Evolutionary conservation across 2,329 filamentous ascomycete species (phyloP).

Genomic region (Scedosporium minutisporum): DNA sequence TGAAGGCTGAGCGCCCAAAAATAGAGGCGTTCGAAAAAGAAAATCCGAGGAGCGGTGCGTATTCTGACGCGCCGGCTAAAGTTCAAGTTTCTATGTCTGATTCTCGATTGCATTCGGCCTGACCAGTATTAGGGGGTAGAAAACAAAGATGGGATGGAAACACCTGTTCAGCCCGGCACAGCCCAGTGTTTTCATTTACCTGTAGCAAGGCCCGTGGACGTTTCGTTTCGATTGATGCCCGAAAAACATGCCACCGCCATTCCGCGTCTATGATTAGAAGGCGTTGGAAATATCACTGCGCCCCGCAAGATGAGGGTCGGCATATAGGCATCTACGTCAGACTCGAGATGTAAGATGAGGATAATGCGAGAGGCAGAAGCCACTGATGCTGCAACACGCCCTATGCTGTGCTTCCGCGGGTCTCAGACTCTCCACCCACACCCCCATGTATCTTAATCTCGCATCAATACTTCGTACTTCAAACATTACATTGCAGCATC

Average conservation of each 20-base stretch:
- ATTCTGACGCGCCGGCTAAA: neutral
- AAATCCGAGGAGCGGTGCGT: neutral
- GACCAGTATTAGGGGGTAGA: neutral
- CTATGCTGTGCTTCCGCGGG: neutral
- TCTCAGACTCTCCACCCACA: neutral
- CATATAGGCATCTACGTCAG: neutral
- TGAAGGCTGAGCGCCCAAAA: neutral
- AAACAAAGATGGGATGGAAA: neutral
- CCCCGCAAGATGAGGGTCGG: neutral
- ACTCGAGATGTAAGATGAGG: neutral
- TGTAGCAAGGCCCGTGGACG: neutral
- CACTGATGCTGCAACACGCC: neutral
- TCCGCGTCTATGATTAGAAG: neutral
- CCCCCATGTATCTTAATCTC: no score
- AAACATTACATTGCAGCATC: neutral
- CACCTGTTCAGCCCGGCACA: neutral
- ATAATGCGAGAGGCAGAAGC: neutral
- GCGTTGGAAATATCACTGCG: neutral
- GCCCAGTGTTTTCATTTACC: neutral
- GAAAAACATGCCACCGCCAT: neutral
- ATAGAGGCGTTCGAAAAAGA: neutral
- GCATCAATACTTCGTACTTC: no score
- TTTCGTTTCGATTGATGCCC: neutral
- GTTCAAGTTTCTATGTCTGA: neutral
- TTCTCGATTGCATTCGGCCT: neutral